Conservation (phyloP, 176 grass and related monocot genomes). For the Oryza glaberrima region DNA sequence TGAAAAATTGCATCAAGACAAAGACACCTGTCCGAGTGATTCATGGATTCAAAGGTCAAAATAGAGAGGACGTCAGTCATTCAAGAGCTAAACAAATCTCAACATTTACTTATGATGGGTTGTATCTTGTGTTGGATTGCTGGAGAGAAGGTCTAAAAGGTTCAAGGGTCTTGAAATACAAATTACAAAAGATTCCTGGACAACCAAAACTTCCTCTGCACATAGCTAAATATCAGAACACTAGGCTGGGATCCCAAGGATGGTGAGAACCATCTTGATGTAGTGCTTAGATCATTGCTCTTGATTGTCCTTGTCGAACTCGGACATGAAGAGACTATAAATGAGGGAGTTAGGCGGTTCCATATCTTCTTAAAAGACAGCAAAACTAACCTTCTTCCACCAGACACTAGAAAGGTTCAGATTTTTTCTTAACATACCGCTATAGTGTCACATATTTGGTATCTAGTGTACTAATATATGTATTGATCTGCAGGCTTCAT, state of each 20-base stretch:
- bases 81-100: conserved; percentile 47
- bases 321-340: conserved; percentile 64
- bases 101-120: conserved; percentile 71
- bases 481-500: conserved; percentile 71
- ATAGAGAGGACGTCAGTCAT: conserved; percentile 34
- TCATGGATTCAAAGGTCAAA: conserved; percentile 56
- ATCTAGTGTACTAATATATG: conserved; percentile 16
- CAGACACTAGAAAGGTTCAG: conserved; percentile 80
- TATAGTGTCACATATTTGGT: conserved; percentile 2
- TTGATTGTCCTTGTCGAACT: conserved; percentile 76
- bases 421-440: conserved; percentile 27
- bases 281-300: conserved; percentile 73
- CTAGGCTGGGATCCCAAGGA: conserved; percentile 83
- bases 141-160: conserved; percentile 41
- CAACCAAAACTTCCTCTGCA: conserved; percentile 70
- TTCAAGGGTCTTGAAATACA: conserved; percentile 60
- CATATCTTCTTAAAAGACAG: conserved; percentile 19
- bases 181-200: conserved; percentile 54
- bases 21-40: conserved; percentile 74
- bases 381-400: not conserved
- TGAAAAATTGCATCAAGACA: conserved; percentile 66
- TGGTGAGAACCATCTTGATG: conserved; percentile 76
- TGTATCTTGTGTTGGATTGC: conserved; percentile 64
- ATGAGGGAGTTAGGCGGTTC: conserved; percentile 73
- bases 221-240: conserved; percentile 64